Evolutionary conservation across 2,329 filamentous ascomycete species (phyloP), one percentile per base, ranked within the genome.

Genomic region (Fonsecaea pedrosoi): DNA sequence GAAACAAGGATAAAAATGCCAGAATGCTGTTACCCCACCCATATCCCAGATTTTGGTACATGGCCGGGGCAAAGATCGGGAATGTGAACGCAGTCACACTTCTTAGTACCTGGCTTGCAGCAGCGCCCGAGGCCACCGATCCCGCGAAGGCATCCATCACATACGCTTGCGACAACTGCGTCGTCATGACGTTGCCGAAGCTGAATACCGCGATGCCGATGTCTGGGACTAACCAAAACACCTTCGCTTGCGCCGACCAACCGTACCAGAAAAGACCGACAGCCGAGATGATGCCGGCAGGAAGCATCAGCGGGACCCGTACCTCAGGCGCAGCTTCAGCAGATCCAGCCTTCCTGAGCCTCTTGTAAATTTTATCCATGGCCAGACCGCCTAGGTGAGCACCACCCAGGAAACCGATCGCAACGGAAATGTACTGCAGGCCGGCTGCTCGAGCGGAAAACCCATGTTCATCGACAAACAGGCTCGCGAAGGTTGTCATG

Each of bases 371-470:
- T 10, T 58, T 65, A 56, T 84, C 82, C 73, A 82, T 80, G 1
- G 81, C 13, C 0, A 72, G 73, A 0, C 77, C 81, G 3, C 78
- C 77, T 1, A 82, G 30, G 61, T 83, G 79, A 0, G 81, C 77
- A 3, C 81, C 84, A 0, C 82, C 73, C 32, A 87, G 77, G 75
- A 87, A 86, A 0, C 87, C 87, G 0, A 87, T 53, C 1, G 82
- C 84, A 60, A 84, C 80, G 37, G 86, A 82, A 30, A 87, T 80
- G 75, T 87, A 87, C 73, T 87, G 85, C 1, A 88, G 73, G 0
- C 84, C 84, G 10, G 81, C 83, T 5, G 83, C 82, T 62, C 82
- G 81, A 2, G 82, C 75, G 0, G 80, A 79, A 68, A 86, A 77
- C 32, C 77, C 70, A 68, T 89, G 89, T 1, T 76, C 72, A 0